Conservation (phyloP, 179 eudicot genomes). For the Nepenthes alata region DNA sequence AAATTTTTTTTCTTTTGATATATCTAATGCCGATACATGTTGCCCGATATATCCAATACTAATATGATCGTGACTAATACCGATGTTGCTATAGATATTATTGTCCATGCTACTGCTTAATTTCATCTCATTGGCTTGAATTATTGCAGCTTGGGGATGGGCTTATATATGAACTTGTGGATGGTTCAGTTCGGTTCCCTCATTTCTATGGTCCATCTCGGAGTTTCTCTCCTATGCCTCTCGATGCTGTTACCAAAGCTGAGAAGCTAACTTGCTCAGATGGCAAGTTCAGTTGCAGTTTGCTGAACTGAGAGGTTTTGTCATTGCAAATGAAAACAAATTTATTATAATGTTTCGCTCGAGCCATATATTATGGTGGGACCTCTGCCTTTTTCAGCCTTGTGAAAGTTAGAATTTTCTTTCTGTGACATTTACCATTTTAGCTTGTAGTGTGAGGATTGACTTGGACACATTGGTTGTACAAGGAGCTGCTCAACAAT, state of each 20-base stretch:
- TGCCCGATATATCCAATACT: too few relatives aligned
- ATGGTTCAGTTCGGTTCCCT: constrained; percentile 50
- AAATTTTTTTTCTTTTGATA: too few relatives aligned
- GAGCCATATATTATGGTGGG: neutral
- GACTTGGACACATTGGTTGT: too few relatives aligned
- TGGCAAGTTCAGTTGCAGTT: constrained; percentile 47
- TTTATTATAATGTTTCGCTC: neutral
- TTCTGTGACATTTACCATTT: too few relatives aligned
- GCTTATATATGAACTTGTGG: constrained; percentile 67
- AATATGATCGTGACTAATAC: too few relatives aligned
- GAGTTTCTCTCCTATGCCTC: constrained; percentile 68
- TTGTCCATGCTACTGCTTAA: neutral
- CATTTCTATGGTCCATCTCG: constrained; percentile 93
- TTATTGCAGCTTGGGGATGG: constrained; percentile 76
- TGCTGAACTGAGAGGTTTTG: constrained; percentile 25
- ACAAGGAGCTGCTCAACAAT: too few relatives aligned
- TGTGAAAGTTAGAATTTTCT: too few relatives aligned
- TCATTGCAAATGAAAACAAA: neutral
- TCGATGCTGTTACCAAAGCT: constrained; percentile 53
- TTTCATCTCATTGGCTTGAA: neutral
- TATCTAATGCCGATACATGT: too few relatives aligned
- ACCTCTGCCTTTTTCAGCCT: too few relatives aligned
- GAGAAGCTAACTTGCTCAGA: constrained; percentile 48
- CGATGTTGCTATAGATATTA: too few relatives aligned
- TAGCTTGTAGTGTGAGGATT: too few relatives aligned